A percentile compares a stretch with the other conserved stretches of the same genome.
These are phyloP conservation scores for Colletotrichum tofieldiae DNA, from an alignment of 2,329 filamentous ascomycete species.

Conservation along the genomic window DNA sequence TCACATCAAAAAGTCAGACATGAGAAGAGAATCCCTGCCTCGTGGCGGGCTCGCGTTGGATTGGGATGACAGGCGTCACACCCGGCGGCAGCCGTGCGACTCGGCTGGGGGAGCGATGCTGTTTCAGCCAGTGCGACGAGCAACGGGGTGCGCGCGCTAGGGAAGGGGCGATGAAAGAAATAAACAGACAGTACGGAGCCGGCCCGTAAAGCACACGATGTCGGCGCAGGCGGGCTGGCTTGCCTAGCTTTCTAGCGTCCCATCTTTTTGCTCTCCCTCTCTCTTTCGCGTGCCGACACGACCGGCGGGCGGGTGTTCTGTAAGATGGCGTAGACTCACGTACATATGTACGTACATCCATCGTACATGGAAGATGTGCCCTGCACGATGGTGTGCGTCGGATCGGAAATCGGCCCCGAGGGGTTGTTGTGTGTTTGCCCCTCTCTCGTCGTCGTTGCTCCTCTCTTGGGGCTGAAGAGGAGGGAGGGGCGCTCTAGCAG, in stretches of 20 bases:
- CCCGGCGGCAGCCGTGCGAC: slow-evolving; percentile 31
- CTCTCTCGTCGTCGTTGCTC: slow-evolving; percentile 10
- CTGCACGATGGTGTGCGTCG: slow-evolving; percentile 36
- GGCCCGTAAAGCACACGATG: not conserved
- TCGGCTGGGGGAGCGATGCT: slow-evolving; percentile 7
- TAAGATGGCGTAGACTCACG: slow-evolving; percentile 23
- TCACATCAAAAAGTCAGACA: slow-evolving; percentile 20
- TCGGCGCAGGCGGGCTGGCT: not conserved
- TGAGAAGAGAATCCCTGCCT: not conserved
- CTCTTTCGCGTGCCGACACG: slow-evolving; percentile 15
- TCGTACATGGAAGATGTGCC: slow-evolving; percentile 17
- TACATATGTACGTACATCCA: slow-evolving; percentile 28
- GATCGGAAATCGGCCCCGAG: slow-evolving; percentile 11
- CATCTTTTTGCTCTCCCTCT: not conserved
- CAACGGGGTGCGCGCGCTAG: slow-evolving; percentile 30
- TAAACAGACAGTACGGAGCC: not conserved
- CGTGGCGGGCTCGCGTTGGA: not conserved
- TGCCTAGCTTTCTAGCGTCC: slow-evolving; percentile 2
- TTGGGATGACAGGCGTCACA: slow-evolving; percentile 38
- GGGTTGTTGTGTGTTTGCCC: slow-evolving; percentile 21
- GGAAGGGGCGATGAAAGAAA: slow-evolving; percentile 19
- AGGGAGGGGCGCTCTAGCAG: slow-evolving; percentile 9
- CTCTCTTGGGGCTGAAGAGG: slow-evolving; percentile 25
- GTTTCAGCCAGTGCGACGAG: slow-evolving; percentile 35
- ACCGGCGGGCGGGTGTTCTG: slow-evolving; percentile 9